Evolutionary conservation across 768 basidiomycete species (phyloP), one percentile per base, ranked within the genome.

Genomic region (Collybia sordida): DNA sequence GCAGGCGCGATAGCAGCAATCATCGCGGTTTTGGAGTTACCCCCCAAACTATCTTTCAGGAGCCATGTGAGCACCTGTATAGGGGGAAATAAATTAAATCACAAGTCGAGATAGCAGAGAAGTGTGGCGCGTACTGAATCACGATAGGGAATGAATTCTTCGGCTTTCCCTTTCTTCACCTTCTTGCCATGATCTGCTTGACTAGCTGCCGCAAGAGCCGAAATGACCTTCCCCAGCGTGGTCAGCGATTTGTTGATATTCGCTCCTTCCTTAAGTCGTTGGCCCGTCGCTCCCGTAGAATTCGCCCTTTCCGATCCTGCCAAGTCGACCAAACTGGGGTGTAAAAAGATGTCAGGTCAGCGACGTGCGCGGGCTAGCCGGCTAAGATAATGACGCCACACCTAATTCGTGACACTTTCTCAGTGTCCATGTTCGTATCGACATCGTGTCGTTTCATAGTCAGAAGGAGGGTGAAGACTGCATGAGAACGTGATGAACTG

Each of bases 171-270:
- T 71, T 90, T 94, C 75, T 89, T 92, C 38, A 88, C 87, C 75
- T 90, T 94, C 74, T 90, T 92, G 19, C 77, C 69, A 63, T 75
- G 68, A 66, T 81, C 79, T 56, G 71, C 68, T 61, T 82, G 73
- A 59, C 83, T 85, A n/a, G 82, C 80, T 47, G 80, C 70, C 4
- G 93, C 93, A 18, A 99, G 83, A 1, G 90, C 78, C 18, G 96
- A 90, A 53, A 99, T 99, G 69, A 99, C 97, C 67, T 98, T 97
- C 6, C 96, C 96, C 12, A 99, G 84, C 2, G 96, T 98, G 3
- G 97, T 99, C 28, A 99, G 80, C 2, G 93, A 96, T 71, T 97
- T 98, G 72, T 98, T 99, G 76, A 98, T 98, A 69, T 98, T 94
- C 34, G 93, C 94, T 49, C 96, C 96, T 74, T 98, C 96, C 71